Percentiles rank a stretch among this genome's conserved stretches.
phyloP scores from a whole-genome alignment of 805 yeast species.

The Candida railenensis region DNA sequence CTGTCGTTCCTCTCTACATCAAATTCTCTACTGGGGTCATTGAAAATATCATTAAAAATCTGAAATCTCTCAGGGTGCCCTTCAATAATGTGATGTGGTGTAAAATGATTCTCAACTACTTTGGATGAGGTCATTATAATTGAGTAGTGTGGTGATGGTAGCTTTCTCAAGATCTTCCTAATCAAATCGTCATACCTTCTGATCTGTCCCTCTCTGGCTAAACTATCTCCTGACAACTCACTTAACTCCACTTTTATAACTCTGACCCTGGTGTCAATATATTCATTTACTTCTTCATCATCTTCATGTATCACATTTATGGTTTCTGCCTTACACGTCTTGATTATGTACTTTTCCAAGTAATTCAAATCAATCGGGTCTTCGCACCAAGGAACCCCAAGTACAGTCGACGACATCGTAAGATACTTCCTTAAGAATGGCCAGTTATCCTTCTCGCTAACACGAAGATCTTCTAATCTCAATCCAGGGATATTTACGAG shows the following conservation, averaged over 20 bases:
- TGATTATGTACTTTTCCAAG: constrained; percentile 40
- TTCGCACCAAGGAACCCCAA: constrained; percentile 55
- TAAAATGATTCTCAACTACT: constrained; percentile 26
- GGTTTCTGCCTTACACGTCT: constrained; percentile 52
- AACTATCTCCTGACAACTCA: constrained; percentile 33
- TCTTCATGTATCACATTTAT: constrained; percentile 35
- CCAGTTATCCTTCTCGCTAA: constrained; percentile 38
- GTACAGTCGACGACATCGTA: constrained; percentile 57
- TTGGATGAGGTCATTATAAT: constrained; percentile 50
- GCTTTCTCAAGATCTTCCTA: constrained; percentile 55
- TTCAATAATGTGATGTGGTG: constrained; percentile 27
- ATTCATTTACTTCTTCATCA: constrained; percentile 50
- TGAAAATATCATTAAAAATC: constrained; percentile 57
- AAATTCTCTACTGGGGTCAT: constrained; percentile 46
- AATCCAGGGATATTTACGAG: constrained; percentile 42
- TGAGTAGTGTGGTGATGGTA: constrained; percentile 74
- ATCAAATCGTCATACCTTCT: constrained; percentile 46
- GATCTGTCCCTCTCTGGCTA: constrained; percentile 26
- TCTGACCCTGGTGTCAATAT: constrained; percentile 62
- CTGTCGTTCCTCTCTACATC: constrained; percentile 59
- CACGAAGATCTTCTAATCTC: constrained; percentile 25
- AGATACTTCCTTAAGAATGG: constrained; percentile 50
- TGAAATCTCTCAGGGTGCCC: constrained; percentile 32
- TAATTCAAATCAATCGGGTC: constrained; percentile 41
- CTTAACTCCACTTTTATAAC: constrained; percentile 60